Evolutionary conservation across 1,139 yeast species (phyloP), one percentile per base, ranked within the genome.

Genomic region (Yamadazyma oceani): DNA sequence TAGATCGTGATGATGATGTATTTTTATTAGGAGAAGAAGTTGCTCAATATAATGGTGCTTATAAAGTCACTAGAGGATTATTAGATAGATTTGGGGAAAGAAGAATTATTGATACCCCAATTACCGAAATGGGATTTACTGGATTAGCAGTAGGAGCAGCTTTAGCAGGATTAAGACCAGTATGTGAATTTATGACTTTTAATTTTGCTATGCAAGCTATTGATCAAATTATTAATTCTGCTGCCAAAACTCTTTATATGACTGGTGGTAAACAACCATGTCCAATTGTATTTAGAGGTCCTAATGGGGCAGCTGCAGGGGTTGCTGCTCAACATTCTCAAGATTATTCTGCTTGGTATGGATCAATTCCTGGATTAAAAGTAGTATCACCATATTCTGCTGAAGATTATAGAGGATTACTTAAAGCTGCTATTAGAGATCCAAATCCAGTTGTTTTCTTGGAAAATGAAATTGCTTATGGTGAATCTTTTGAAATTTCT

Each of bases 281-380:
- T 75, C 90, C 87, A 69, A 87, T 92, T 59, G 90, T 96, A 37
- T 94, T 94, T 78, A 85, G 98, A 71, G 98, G 98, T 58, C 97
- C 98, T 47, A 94, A 94, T 68, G 99, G 98, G 69, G 96, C 98
- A 36, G 97, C 98, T 54, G 97, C 97, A 35, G 97, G 98, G 78
- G 98, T 92, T 54, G 99, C 81, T 55, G 99, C 99, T 43, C 99
- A 92, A 70, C 99, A 92, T 73, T 92, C 98, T 30, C 99, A 92
- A 73, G 95, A 89, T 70, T 92, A 82, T 66, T 79, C 97, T 41
- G 89, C 96, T 38, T 92, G 98, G 98, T 92, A 94, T 71, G 97
- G 97, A 51, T 75, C 95, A 40, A 89, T 94, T 54, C 99, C 99
- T 42, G 99, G 98, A 64, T 78, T 92, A 63, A 92, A 94, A 76